Base-by-base conservation (phyloP, 1,284 basidiomycete genomes). In the Coniferiporia sulphurascens region DNA sequence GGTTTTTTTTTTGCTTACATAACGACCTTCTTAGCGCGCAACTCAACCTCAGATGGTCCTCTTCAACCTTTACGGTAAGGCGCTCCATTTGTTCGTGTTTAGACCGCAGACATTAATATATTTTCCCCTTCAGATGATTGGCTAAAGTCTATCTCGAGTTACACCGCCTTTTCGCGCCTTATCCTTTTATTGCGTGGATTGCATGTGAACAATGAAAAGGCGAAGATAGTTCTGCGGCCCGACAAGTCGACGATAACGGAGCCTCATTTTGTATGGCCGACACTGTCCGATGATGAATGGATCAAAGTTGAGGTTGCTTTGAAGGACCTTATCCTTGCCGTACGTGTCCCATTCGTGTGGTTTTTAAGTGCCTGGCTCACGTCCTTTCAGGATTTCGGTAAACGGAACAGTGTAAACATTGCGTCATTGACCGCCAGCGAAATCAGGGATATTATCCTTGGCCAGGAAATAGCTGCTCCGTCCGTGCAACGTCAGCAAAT, bases 11-110 rank as follows among this genome's bases (percentile, higher is more conserved):
- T 63, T 41, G 45, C 48, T 55, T 21, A 54, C 49, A 17, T 58
- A 8, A 15, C 12, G 17, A 17, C 60, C 54, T 54, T 57, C 68
- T 59, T 65, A 87, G 85, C 91, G 93, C 62, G 95, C 95, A 22
- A 98, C 92, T 41, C 95, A 97, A 80, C 95, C 95, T n/a, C 95
- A 98, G 73, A 98, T 98, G 96, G 94, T 99, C 19, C 76, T 99
- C 57, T 98, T 98, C 83, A 97, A 92, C 78, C 82, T 99, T 63
- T 99, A 99, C 73, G 94, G 87, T 85, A 63, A 61, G 76, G 17
- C 27, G 5, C 5, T 5, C 27, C 27, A 27, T 27, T 68, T 22
- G 21, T 48, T 35, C 13, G 52, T 4, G 52, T 9, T 43, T 44
- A 38, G 22, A 48, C 22, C 52, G 4, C 22, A 59, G 8, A 49